Conservation (phyloP, 2,329 filamentous ascomycete genomes). For the Aspergillus fischeri region DNA sequence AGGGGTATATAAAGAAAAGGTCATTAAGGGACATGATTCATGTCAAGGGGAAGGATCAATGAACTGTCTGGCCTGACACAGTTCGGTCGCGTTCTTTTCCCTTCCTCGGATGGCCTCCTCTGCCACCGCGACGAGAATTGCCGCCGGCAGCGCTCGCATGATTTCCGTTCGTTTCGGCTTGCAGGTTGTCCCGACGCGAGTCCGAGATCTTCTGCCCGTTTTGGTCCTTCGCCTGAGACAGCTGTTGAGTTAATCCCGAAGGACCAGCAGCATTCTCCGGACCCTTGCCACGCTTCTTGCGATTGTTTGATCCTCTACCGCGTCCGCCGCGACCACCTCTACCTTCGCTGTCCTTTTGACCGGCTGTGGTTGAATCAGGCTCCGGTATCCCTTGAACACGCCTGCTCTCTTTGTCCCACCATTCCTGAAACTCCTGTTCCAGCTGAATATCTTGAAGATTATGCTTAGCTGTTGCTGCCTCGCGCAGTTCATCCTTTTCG, state of each 20-base stretch:
- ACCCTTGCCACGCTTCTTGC: slow-evolving; percentile 14
- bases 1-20: neutral
- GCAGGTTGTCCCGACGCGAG: slow-evolving; percentile 10
- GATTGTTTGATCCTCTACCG: slow-evolving; percentile 9
- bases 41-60: neutral
- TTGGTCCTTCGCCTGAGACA: slow-evolving; percentile 3
- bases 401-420: slow-evolving; percentile 39
- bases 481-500: slow-evolving; percentile 76
- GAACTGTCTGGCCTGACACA: neutral
- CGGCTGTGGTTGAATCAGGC: slow-evolving; percentile 11
- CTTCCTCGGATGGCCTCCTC: slow-evolving; percentile 10
- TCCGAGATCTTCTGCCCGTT: slow-evolving; percentile 9
- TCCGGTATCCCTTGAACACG: slow-evolving; percentile 33
- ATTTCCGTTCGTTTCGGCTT: slow-evolving; percentile 9
- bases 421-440: slow-evolving; percentile 90
- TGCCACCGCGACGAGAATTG: slow-evolving; percentile 21
- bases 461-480: slow-evolving; percentile 75
- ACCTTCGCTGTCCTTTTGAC: slow-evolving; percentile 8
- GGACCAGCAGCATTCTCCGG: neutral
- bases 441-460: slow-evolving; percentile 92
- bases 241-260: slow-evolving; percentile 8
- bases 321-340: slow-evolving; percentile 14
- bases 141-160: slow-evolving; percentile 6
- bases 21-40: neutral
- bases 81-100: slow-evolving; percentile 15